Evolutionary conservation across 179 eudicot species (phyloP).

Genomic region (Vitellaria paradoxa): DNA sequence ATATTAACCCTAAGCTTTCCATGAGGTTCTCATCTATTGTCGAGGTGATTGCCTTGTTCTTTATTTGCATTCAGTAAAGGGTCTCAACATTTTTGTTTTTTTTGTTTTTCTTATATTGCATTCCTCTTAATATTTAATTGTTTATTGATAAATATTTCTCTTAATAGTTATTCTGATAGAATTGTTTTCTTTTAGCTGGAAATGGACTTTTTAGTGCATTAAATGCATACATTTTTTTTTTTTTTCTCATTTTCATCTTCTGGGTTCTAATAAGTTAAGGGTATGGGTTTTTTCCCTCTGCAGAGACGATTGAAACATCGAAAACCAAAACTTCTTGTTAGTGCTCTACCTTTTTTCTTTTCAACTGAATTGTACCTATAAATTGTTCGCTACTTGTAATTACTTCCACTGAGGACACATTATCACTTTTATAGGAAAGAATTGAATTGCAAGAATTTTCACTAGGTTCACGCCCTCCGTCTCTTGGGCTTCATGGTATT

Average conservation of each 20-base stretch:
- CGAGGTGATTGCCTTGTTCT: slow-evolving; percentile 51
- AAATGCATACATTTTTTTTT: background rate
- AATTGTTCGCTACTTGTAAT: background rate
- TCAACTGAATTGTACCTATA: background rate
- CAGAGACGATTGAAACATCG: slow-evolving; percentile 92
- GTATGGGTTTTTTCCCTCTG: slow-evolving; percentile 18
- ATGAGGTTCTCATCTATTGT: slow-evolving; percentile 60
- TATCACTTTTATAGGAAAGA: slow-evolving; percentile 57
- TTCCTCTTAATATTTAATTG: background rate
- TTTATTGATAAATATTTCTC: too few species aligned
- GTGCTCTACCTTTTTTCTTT: slow-evolving; percentile 19
- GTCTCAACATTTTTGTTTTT: background rate
- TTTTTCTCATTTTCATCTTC: background rate
- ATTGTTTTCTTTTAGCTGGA: background rate
- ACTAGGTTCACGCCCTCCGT: slow-evolving; percentile 79
- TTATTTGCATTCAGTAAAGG: too few species aligned
- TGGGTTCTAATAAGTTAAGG: background rate
- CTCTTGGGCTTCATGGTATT: slow-evolving; percentile 76
- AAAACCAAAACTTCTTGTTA: slow-evolving; percentile 80
- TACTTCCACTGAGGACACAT: background rate
- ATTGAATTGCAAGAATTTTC: slow-evolving; percentile 90
- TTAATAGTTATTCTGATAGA: background rate
- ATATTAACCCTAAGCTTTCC: slow-evolving; percentile 74
- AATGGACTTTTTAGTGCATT: slow-evolving; percentile 1
- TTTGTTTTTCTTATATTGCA: background rate